These are phyloP conservation scores for Skeletonema grethae DNA, from an alignment of 108 stramenopile genomes.

Conservation along the genomic window DNA sequence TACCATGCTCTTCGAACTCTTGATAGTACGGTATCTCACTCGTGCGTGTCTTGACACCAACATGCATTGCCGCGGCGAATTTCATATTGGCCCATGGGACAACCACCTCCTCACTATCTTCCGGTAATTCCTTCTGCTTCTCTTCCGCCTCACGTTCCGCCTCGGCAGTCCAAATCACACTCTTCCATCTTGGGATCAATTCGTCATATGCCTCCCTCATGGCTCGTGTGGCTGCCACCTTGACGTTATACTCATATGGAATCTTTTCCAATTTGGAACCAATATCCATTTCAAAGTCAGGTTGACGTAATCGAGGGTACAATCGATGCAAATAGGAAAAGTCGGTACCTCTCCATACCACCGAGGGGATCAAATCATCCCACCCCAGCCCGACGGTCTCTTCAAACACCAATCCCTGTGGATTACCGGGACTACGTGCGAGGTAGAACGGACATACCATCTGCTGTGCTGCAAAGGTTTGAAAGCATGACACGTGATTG, in stretches of 20 bases:
- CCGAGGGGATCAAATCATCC: constrained; percentile 31
- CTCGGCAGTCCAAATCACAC: constrained; percentile 31
- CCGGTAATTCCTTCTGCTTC: neutral
- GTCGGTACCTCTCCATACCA: constrained; percentile 37
- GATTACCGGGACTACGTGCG: constrained; percentile 6
- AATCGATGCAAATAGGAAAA: constrained; percentile 8
- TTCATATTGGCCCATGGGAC: constrained; percentile 35
- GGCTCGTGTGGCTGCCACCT: constrained; percentile 13
- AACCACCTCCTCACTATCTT: neutral
- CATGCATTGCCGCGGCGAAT: constrained; percentile 15
- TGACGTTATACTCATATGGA: neutral
- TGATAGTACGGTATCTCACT: constrained; percentile 11
- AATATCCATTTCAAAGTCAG: constrained; percentile 22
- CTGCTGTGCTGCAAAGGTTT: constrained; percentile 14
- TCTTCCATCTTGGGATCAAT: constrained; percentile 31
- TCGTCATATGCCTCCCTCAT: constrained; percentile 19
- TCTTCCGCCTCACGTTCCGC: constrained; percentile 31
- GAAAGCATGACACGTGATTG: constrained; percentile 28
- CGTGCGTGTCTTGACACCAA: constrained; percentile 10
- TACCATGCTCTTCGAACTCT: constrained; percentile 17
- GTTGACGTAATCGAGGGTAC: constrained; percentile 12
- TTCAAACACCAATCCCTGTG: constrained; percentile 17
- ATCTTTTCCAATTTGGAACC: neutral
- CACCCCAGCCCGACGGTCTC: constrained; percentile 9
- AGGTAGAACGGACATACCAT: constrained; percentile 13